Percentiles rank a stretch among this genome's conserved stretches.
phyloP scores from a whole-genome alignment of 306 rosid species.

The Prunus mume region DNA sequence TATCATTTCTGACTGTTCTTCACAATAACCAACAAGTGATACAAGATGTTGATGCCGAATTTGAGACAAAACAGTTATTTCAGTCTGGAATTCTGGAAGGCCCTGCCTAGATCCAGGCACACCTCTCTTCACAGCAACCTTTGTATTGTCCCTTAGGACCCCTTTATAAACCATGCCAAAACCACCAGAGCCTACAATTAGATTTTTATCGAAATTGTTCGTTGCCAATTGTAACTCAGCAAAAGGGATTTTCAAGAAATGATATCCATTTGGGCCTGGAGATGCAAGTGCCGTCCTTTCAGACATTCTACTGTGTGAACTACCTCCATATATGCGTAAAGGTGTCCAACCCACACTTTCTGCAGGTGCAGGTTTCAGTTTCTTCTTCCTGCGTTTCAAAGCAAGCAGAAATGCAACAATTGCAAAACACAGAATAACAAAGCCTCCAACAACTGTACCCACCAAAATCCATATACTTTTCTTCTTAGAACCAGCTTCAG shows the following conservation, averaged over 20 bases:
- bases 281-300: conserved; percentile 56
- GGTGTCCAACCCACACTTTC: conserved; percentile 93
- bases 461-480: conserved; percentile 49
- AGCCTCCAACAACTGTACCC: conserved; percentile 63
- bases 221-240: conserved; percentile 72
- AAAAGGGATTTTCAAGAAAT: conserved; percentile 75
- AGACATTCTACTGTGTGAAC: conserved; percentile 78
- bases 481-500: conserved; percentile 24
- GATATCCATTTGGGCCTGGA: conserved; percentile 77
- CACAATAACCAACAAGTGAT: conserved; percentile 89
- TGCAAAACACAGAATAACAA: conserved; percentile 40
- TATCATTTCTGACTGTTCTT: conserved; percentile 95
- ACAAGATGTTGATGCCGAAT: conserved; percentile 96
- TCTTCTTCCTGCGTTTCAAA: conserved; percentile 55
- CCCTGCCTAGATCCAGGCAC: conserved; percentile 98
- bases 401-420: conserved; percentile 43
- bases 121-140: conserved; percentile 96
- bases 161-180: conserved; percentile 92
- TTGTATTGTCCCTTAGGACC: conserved; percentile 61
- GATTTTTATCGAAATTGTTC: conserved; percentile 66
- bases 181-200: conserved; percentile 88
- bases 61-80: conserved; percentile 75
- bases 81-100: conserved; percentile 95
- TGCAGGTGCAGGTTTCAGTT: conserved; percentile 44
- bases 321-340: conserved; percentile 65